Evolutionary conservation across 1,284 basidiomycete species (phyloP), one percentile per base, ranked within the genome.

Genomic region (Naganishia cerealis): DNA sequence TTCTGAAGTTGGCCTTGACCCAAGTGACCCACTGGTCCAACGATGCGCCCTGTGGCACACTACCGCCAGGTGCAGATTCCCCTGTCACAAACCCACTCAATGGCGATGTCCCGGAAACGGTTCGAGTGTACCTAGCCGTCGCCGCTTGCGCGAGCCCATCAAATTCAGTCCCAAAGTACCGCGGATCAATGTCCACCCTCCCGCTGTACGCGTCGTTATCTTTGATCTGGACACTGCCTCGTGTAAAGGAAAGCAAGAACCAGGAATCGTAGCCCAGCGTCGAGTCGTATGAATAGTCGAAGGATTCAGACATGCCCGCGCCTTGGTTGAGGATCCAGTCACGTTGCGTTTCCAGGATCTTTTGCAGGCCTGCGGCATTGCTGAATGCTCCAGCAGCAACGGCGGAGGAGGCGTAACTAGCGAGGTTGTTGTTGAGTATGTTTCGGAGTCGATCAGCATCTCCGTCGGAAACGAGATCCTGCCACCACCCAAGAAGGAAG

Each of bases 11-110:
- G 26, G 69, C 48, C 43, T 73, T 66, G 40, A 76, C 73, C 80
- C 80, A 83, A 0, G 59, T 68, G n/a, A 69, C 68, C 82, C 82
- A 83, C 16, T 71, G 59, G 9, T 81, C 78, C n/a, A 75, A 52
- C 15, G 71, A 58, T 9, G 67, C 69, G 5, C 72, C 72, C 38
- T 76, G 68, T 3, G 76, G 74, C 1, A 80, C 74, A 13, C 59
- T 16, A 39, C 70, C 72, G 1, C 80, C 81, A 1, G 82, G 82
- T 2, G 72, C 69, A 16, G 71, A 73, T 71, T 82, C 81, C 21
- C 74, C 73, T 0, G 73, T 72, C 55, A 79, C 69, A 21, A 63
- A 56, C 29, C 62, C 57, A 26, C 39, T 66, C 56, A 75, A 65
- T 0, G 74, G 75, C 12, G 65, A 54, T 4, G 59, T 48, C 12